These are phyloP conservation scores for Gracilaria caudata DNA, from an alignment of 23 red algal genomes.

Conservation along the genomic window DNA sequence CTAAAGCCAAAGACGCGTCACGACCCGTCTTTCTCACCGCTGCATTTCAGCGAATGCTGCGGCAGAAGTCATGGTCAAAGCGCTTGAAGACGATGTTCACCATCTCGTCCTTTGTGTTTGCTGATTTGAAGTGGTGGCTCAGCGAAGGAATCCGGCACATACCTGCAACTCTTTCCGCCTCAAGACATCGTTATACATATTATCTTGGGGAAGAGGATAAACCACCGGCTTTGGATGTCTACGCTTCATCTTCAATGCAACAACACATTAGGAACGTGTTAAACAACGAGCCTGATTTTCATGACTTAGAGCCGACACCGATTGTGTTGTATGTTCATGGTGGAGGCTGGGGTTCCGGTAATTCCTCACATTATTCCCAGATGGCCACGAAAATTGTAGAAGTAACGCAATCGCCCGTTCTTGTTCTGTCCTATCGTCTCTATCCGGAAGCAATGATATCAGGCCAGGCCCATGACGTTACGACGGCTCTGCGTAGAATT, in stretches of 20 bases:
- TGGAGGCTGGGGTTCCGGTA: slow-evolving; percentile 49
- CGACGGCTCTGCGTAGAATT: slow-evolving; percentile 10
- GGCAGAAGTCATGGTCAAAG: slow-evolving; percentile 15
- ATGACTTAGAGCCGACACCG: neutral
- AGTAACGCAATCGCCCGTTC: slow-evolving; percentile 3
- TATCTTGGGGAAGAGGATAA: neutral
- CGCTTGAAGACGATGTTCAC: neutral
- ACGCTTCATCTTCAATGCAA: slow-evolving; percentile 1
- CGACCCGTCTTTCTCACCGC: slow-evolving; percentile 41
- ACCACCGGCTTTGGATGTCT: slow-evolving; percentile 29
- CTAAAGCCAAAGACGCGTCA: neutral
- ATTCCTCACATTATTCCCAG: slow-evolving; percentile 43
- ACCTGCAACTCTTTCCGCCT: neutral
- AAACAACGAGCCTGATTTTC: neutral
- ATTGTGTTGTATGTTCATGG: slow-evolving; percentile 51
- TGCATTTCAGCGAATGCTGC: slow-evolving; percentile 29
- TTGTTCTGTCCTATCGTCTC: slow-evolving; percentile 40
- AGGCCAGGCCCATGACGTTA: slow-evolving; percentile 26
- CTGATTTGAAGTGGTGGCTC: slow-evolving; percentile 46
- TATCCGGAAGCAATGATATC: slow-evolving; percentile 30
- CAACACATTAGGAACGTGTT: neutral
- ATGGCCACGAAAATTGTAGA: slow-evolving; percentile 26
- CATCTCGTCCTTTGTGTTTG: slow-evolving; percentile 38
- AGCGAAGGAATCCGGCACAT: slow-evolving; percentile 31
- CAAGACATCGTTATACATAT: neutral